Percentiles rank a stretch among this genome's conserved stretches.
These are phyloP conservation scores for Leccinum pallidistipes DNA, from an alignment of 1,284 basidiomycete genomes.

Conservation along the genomic window DNA sequence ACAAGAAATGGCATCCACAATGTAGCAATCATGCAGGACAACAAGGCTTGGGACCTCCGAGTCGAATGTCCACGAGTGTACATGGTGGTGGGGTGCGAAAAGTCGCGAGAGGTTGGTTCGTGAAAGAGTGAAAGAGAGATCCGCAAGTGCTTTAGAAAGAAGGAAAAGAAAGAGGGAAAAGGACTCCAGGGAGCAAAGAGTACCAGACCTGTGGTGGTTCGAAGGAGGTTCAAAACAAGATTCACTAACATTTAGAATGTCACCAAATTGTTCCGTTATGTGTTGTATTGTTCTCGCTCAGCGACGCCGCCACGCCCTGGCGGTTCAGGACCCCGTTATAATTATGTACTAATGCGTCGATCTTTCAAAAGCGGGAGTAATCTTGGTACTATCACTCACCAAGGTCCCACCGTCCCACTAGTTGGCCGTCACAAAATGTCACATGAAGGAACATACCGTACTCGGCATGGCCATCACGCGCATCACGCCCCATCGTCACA, in stretches of 20 bases:
- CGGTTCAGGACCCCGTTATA: neutral
- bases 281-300: neutral
- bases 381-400: too few species aligned
- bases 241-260: neutral
- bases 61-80: neutral
- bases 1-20: constrained; percentile 13
- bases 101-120: neutral
- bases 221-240: constrained; percentile 2
- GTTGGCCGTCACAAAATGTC: too few species aligned
- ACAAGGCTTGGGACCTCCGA: neutral
- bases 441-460: too few species aligned
- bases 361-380: constrained; percentile 1
- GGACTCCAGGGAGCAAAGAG: neutral
- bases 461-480: too few species aligned
- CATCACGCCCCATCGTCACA: too few species aligned
- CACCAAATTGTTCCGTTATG: neutral
- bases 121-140: neutral
- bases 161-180: neutral
- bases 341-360: neutral
- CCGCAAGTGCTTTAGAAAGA: neutral
- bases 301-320: neutral
- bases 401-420: too few species aligned
- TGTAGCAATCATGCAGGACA: constrained; percentile 10
- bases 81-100: constrained; percentile 7
- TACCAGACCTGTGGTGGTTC: constrained; percentile 1